Evolutionary conservation across 1,284 basidiomycete genomes (phyloP), one percentile per base, ranked within the genome.

Genomic region (Mrakiaceae sp.): DNA sequence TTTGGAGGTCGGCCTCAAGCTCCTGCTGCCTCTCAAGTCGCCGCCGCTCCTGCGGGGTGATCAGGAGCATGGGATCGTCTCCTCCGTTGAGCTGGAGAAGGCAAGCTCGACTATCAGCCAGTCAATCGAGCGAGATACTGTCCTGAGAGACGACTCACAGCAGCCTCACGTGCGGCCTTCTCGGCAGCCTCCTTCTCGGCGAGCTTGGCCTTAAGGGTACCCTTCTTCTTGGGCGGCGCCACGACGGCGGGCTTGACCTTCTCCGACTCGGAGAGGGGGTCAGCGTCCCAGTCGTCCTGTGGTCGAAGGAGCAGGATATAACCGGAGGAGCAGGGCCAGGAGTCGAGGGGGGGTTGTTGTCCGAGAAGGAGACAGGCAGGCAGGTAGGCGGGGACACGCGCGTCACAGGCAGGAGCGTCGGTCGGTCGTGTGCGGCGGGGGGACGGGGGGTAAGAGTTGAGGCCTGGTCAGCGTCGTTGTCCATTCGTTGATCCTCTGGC

Each of bases 201-300:
- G 3, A 95, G 79, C 76, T 93, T 94, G 57, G 84, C 83, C 76
- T 94, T 95, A 69, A 94, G 77, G 0, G 87, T 89, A 65, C 88
- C 88, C 78, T 92, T 94, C 79, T 94, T 94, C 80, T 89, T 90
- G 3, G 84, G 81, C 1, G 87, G 84, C 27, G 85, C 84, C 55
- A 78, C 79, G 0, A 82, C 72, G 16, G 77, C 74, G 11, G 80
- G 73, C 0, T 79, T 70, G 4, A 78, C 62, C 16, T 80, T 77
- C 64, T 84, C 81, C 67, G 81, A 78, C 68, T 85, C 82, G 64
- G 88, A 87, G n/a, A 87, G 86, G 5, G 88, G 89, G 4, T 87
- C 88, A 54, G 82, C 88, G 70, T 97, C 93, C 93, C 92, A 96
- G 76, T 94, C 90, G 74, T 90, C 91, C 88, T 94, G 44, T 8